These are phyloP conservation scores for Ceratocystis diversiconidia DNA, from an alignment of 2,329 filamentous ascomycete genomes.

Conservation along the genomic window DNA sequence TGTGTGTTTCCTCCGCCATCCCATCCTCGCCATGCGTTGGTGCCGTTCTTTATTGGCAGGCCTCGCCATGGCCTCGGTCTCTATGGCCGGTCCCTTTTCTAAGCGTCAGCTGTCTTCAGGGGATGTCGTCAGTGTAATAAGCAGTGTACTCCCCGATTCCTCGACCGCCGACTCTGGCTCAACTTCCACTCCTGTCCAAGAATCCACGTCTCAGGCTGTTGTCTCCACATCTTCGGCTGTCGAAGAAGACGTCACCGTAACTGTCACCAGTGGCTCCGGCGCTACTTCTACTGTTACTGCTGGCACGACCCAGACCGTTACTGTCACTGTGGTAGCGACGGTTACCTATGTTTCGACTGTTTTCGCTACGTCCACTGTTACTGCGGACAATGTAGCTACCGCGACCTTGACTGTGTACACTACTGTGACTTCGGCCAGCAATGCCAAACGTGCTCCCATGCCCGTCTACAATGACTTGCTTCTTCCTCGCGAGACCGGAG, in stretches of 20 bases:
- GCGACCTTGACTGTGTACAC: slow-evolving; percentile 27
- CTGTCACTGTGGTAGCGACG: slow-evolving; percentile 23
- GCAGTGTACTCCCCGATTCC: neutral
- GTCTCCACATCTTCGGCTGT: neutral
- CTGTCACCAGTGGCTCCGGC: slow-evolving; percentile 10
- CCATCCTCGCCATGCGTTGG: slow-evolving; percentile 15
- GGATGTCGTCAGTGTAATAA: neutral
- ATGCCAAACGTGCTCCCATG: slow-evolving; percentile 25
- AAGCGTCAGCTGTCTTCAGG: slow-evolving; percentile 7
- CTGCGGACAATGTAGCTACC: slow-evolving; percentile 25
- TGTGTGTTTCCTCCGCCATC: neutral
- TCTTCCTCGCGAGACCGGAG: slow-evolving; percentile 22
- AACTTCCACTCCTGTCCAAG: neutral
- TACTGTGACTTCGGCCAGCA: slow-evolving; percentile 24
- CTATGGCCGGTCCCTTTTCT: slow-evolving; percentile 11
- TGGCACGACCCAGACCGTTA: slow-evolving; percentile 23
- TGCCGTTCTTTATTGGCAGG: slow-evolving; percentile 11
- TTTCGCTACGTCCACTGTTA: slow-evolving; percentile 28
- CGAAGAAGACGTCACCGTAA: slow-evolving; percentile 19
- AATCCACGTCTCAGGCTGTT: slow-evolving; percentile 5
- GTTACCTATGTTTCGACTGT: slow-evolving; percentile 27
- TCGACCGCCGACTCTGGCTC: neutral
- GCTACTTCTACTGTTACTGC: slow-evolving; percentile 17
- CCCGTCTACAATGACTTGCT: slow-evolving; percentile 17
- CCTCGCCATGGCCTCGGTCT: slow-evolving; percentile 10